Base-by-base conservation (phyloP, 2,329 filamentous ascomycete genomes). In the Macrophomina phaseolina region DNA sequence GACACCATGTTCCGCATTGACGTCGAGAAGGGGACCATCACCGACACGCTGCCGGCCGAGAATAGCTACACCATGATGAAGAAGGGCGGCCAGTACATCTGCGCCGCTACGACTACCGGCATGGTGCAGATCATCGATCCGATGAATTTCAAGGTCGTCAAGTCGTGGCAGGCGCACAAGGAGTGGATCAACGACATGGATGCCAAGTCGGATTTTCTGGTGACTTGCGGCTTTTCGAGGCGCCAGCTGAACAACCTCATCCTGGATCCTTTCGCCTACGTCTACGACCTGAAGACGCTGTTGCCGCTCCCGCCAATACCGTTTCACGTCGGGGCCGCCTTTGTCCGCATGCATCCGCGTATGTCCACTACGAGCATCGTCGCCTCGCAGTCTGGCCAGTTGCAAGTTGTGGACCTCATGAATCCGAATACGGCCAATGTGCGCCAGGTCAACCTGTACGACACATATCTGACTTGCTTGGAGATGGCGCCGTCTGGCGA, bases 101-200 rank as follows among this genome's bases (percentile, higher is more conserved):
- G 94, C 79, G 94, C 93, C 14, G 95, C 94, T 8, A 97, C 94
- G 0, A 88, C 89, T 69, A 90, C 84, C 52, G 95, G 95, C 51
- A 87, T 88, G 18, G 90, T 99, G 56, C 90, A 98, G 78, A 90
- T 97, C 36, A 84, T 99, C 28, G 94, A 97, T 74, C 87, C 94
- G 1, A 83, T 87, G 65, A 92, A 86, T 66, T 91, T 97, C 74
- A 86, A 87, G 49, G 85, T 97, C 5, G 84, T 95, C 71, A 96
- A 94, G 76, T 88, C 88, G 11, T 99, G 95, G 91, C 92, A 92
- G 76, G 93, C 94, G 0, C 95, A 99, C 75, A 90, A 90, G 1
- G 91, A 92, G 8, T 87, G 89, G 62, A 92, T 99, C 76, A 97
- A 93, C 77, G 94, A 98, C 77, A 97, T 99, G 92, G 95, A 99